Percentiles rank a stretch among this genome's conserved stretches.
Conservation (phyloP, 2,329 filamentous ascomycete genomes). For the Dichotomopilus funicola region DNA sequence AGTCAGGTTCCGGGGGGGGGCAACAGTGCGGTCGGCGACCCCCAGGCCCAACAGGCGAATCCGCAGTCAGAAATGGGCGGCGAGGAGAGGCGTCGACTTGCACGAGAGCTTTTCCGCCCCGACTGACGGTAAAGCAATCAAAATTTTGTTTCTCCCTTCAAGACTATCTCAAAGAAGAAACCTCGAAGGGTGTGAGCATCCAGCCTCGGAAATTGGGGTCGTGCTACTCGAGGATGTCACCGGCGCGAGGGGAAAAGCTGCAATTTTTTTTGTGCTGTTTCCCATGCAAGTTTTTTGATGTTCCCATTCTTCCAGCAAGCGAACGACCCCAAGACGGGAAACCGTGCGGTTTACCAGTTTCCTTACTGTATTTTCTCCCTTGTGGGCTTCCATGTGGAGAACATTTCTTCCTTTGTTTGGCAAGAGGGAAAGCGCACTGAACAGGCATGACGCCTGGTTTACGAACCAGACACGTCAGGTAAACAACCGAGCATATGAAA, state of each 20-base stretch:
- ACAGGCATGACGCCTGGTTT: no score
- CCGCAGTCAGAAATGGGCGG: slow-evolving; percentile 9
- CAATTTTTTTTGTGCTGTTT: no score
- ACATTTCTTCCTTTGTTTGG: no score
- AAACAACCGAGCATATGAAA: no score
- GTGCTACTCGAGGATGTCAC: slow-evolving; percentile 8
- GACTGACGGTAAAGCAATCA: not conserved
- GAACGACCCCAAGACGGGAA: not conserved
- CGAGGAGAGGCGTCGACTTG: slow-evolving; percentile 5
- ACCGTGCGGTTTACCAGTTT: no score
- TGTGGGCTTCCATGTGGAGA: no score
- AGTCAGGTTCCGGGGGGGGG: not conserved
- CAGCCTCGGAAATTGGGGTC: not conserved
- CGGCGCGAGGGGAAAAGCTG: no score
- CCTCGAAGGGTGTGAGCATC: slow-evolving; percentile 8
- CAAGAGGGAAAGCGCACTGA: no score
- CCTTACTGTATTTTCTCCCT: no score
- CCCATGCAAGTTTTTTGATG: not conserved
- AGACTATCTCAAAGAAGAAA: not conserved
- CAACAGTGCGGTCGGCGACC: slow-evolving; percentile 8
- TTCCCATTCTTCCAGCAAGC: not conserved
- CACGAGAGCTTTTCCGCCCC: slow-evolving; percentile 6
- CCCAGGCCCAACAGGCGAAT: slow-evolving; percentile 1
- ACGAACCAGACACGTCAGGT: no score
- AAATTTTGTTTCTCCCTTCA: not conserved